phyloP scores from a whole-genome alignment of 73 alveolate genomes.

The Tetrahymena thermophila region DNA sequence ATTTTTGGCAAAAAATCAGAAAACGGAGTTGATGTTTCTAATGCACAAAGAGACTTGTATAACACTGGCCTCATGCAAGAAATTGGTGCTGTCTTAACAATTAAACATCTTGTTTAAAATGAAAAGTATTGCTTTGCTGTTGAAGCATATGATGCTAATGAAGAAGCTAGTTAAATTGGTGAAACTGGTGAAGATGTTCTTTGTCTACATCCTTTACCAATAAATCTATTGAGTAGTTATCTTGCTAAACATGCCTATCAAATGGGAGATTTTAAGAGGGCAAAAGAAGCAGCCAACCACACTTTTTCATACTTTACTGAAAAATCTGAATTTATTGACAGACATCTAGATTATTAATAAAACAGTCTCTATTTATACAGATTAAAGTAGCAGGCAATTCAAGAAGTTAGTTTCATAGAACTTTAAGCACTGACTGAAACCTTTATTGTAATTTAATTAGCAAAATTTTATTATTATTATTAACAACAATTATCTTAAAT shows the following conservation, averaged over 20 bases:
- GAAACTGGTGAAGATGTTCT: constrained; percentile 87
- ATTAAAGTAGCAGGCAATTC: constrained; percentile 5
- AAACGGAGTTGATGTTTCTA: constrained; percentile 66
- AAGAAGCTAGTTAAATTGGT: constrained; percentile 88
- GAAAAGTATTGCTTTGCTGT: constrained; percentile 92
- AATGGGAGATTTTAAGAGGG: constrained; percentile 72
- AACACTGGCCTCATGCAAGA: constrained; percentile 63
- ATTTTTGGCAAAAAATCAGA: constrained; percentile 68
- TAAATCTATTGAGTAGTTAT: constrained; percentile 74
- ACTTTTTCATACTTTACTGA: constrained; percentile 24
- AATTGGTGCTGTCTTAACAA: constrained; percentile 61
- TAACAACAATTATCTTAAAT: neutral
- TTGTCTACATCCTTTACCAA: constrained; percentile 79
- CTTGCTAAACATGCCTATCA: constrained; percentile 82
- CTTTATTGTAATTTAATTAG: neutral
- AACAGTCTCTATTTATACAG: constrained; percentile 4
- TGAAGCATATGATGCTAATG: constrained; percentile 75
- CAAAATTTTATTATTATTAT: too few relatives aligned
- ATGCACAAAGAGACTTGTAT: constrained; percentile 21
- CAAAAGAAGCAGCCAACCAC: constrained; percentile 78
- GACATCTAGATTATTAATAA: constrained; percentile 2
- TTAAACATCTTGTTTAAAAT: constrained; percentile 76
- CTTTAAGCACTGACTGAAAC: constrained; percentile 29
- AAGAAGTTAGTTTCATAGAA: constrained; percentile 12
- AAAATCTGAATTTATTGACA: constrained; percentile 16